phyloP scores from a whole-genome alignment of 2,329 filamentous ascomycete species.

The Aureobasidium sp. region DNA sequence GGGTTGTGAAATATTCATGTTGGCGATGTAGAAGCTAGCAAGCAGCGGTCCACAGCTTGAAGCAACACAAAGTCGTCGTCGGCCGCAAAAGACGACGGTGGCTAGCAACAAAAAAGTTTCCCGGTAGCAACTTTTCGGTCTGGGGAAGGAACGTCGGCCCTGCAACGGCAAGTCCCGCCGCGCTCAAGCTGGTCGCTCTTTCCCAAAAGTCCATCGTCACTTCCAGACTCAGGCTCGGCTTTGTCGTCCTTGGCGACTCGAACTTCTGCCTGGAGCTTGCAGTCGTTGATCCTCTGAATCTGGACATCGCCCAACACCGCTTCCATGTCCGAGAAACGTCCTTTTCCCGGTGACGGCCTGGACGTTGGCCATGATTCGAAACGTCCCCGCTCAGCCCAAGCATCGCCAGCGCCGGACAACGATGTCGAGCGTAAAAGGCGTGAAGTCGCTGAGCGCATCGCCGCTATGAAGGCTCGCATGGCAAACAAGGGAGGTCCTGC shows the following conservation, averaged over 20 bases:
- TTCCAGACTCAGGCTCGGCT: background rate
- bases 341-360: slow-evolving; percentile 27
- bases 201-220: background rate
- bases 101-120: slow-evolving; percentile 7
- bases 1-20: slow-evolving; percentile 54
- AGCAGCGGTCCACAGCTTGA: slow-evolving; percentile 15
- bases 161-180: background rate
- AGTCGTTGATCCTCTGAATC: background rate
- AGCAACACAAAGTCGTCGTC: background rate
- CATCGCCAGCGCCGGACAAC: slow-evolving; percentile 25
- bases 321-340: slow-evolving; percentile 35
- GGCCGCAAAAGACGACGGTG: slow-evolving; percentile 8
- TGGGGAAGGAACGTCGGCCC: slow-evolving; percentile 5
- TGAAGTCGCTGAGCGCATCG: slow-evolving; percentile 25
- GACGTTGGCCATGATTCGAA: slow-evolving; percentile 31
- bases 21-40: slow-evolving; percentile 7
- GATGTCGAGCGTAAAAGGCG: slow-evolving; percentile 26
- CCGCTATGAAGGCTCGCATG: slow-evolving; percentile 27
- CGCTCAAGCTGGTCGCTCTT: background rate
- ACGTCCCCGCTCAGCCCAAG: slow-evolving; percentile 30
- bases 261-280: background rate
- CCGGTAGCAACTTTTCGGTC: slow-evolving; percentile 6
- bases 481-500: slow-evolving; percentile 17
- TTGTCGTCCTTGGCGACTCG: background rate
- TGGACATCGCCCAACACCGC: background rate